Evolutionary conservation across 768 basidiomycete genomes (phyloP), one percentile per base, ranked within the genome.

Genomic region (Cantharellus anzutake): DNA sequence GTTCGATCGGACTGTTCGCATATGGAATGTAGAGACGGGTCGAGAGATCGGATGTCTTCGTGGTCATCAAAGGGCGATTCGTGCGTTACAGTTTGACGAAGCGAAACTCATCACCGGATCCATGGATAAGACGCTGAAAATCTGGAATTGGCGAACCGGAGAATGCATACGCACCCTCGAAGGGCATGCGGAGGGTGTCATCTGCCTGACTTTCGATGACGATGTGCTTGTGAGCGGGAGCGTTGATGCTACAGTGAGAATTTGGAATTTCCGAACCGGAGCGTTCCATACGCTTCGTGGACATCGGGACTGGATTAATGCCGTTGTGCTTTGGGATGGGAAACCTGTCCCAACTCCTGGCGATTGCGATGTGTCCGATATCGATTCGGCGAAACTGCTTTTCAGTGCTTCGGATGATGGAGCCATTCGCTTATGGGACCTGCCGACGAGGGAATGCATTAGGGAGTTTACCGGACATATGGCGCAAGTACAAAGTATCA

Each of bases 361-460:
- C 14, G 52, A 37, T 14, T 38, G 34, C 1, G 44, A 20, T 48
- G 68, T 68, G 3, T 60, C 63, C n/a, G 69, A 69, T 58, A 57
- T 68, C 50, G 69, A 70, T 59, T 66, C 69, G 0, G 89, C 91
- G 57, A 93, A 96, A 73, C 91, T 97, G 86, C 76, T 99, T 37
- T 96, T 99, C 73, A 96, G 92, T 4, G 90, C 90, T 2, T 92
- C 90, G 4, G 96, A 98, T 68, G 96, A 98, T 69, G 86, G 86
- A 37, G 82, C 84, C 2, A 89, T 98, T 70, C 83, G 83, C 61
- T 78, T 99, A 3, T 99, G 94, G 96, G 94, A 98, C 70, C 78
- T 99, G 50, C 80, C 78, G 37, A 73, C 73, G 29, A 78, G 88
- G 53, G 78, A 81, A 2, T 97, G 92, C 68, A 78, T 94, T 44